Conservation (phyloP, 345 rosid species). For the Eucalyptus polybractea region DNA sequence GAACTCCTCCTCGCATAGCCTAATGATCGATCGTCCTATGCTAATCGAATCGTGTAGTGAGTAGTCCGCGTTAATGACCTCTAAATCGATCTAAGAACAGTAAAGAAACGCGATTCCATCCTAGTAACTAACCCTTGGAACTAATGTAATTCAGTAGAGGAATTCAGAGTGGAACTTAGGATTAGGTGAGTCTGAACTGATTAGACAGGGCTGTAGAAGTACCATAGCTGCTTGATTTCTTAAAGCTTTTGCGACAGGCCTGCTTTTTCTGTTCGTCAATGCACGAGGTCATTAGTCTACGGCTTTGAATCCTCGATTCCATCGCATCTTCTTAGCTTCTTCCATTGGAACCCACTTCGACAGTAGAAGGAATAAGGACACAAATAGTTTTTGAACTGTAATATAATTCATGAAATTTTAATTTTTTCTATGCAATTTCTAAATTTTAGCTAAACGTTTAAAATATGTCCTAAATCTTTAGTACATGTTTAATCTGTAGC, state of each 20-base stretch:
- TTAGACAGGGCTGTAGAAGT: neutral
- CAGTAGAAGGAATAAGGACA: too few relatives aligned
- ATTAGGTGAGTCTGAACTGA: neutral
- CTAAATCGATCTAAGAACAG: neutral
- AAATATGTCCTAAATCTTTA: too few relatives aligned
- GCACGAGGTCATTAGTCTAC: neutral
- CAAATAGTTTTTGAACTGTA: too few relatives aligned
- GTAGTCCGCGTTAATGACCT: neutral
- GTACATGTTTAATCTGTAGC: too few relatives aligned
- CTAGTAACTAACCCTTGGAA: neutral
- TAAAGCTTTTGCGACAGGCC: neutral
- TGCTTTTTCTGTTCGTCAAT: neutral
- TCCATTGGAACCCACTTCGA: neutral
- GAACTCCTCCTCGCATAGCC: neutral
- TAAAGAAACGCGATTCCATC: neutral
- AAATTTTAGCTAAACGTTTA: too few relatives aligned
- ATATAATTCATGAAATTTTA: too few relatives aligned
- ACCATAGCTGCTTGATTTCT: neutral
- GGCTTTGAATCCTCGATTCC: neutral
- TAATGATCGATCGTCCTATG: neutral
- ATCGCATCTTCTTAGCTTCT: neutral
- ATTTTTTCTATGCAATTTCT: rapidly evolving
- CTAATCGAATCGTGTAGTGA: neutral
- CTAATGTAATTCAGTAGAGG: neutral
- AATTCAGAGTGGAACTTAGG: neutral